Base-by-base conservation (phyloP, 495 filamentous ascomycete genomes). In the Penicillium verhagenii region DNA sequence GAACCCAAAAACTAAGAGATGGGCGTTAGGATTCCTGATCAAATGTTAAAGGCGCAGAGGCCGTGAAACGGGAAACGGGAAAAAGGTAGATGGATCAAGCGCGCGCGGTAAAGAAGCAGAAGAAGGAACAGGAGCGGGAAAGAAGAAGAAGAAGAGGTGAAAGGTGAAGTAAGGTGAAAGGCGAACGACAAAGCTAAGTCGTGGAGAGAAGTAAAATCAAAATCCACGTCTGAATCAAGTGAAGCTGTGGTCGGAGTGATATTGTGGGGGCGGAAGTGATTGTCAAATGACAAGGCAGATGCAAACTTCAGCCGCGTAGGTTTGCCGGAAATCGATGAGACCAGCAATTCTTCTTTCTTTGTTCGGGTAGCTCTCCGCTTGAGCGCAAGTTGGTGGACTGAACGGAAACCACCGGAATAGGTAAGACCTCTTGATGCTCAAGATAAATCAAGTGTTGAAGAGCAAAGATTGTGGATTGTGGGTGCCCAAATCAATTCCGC, bases 1-100 rank as follows among this genome's bases (percentile, higher is more conserved):
- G 26, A 65, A 72, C 51, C 58, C 62, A 56, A 49, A 50, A 58
- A 58, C 50, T 52, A 66, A 59, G 56, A 56, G 60, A 70, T 43
- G 54, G 54, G 50, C 59, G 62, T 58, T 50, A 63, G 51, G 50
- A 51, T 58, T 63, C 44, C 54, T 58, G 50, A 31, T 29, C 8
- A 52, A 53, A 39, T 42, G 37, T 52, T 52, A 43, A 42, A 52
- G 43, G 14, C 40, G 24, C 13, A 28, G 6, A 28, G 26, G 6
- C 26, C 39, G 16, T 6, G 39, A 19, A 23, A n/a, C 5, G 39
- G 3, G 42, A 45, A 21, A 28, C 0, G 21, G 45, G 23, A 39
- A 44, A 48, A 24, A 42, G 14, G 47, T 16, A 39, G 23, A 31
- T 28, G 9, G 37, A 38, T 2, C 9, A 28, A 52, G 40, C n/a